Conservation (phyloP, 495 filamentous ascomycete species). For the Hypoxylon subgilvum region DNA sequence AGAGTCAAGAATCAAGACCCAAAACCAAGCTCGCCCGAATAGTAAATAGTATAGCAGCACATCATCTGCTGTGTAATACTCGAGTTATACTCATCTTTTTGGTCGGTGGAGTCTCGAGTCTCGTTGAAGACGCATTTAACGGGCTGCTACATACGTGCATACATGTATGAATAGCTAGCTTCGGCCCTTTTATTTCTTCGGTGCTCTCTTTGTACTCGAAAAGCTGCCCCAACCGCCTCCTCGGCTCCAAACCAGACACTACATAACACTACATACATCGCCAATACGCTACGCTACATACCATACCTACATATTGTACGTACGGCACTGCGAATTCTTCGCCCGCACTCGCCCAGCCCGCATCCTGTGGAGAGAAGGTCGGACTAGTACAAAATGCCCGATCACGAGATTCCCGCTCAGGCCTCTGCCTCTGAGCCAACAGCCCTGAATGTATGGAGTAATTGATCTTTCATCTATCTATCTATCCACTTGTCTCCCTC, state of each 20-base stretch:
- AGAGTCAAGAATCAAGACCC: too few relatives aligned
- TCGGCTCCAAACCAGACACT: constrained; percentile 31
- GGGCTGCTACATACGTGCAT: constrained; percentile 37
- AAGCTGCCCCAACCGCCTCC: constrained; percentile 33
- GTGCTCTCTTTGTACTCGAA: constrained; percentile 36
- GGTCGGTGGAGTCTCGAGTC: too few relatives aligned
- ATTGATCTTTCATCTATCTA: constrained; percentile 10
- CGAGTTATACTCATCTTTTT: not conserved
- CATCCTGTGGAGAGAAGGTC: constrained; percentile 34
- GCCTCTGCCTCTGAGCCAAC: constrained; percentile 40
- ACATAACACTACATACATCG: constrained; percentile 4
- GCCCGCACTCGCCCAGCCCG: constrained; percentile 31
- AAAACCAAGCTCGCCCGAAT: too few relatives aligned
- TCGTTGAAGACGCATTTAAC: too few relatives aligned
- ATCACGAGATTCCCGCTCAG: constrained; percentile 39
- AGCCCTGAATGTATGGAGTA: constrained; percentile 44
- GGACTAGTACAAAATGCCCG: constrained; percentile 42
- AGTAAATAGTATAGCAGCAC: constrained; percentile 36
- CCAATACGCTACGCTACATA: not conserved
- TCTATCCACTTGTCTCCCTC: not conserved
- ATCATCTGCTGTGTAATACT: constrained; percentile 31
- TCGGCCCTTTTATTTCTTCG: constrained; percentile 43
- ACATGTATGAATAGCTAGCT: too few relatives aligned
- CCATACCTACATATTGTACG: not conserved
- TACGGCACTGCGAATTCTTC: too few relatives aligned